Conservation (phyloP, 2,329 filamentous ascomycete genomes). For the Nothomitra cinnamomea region DNA sequence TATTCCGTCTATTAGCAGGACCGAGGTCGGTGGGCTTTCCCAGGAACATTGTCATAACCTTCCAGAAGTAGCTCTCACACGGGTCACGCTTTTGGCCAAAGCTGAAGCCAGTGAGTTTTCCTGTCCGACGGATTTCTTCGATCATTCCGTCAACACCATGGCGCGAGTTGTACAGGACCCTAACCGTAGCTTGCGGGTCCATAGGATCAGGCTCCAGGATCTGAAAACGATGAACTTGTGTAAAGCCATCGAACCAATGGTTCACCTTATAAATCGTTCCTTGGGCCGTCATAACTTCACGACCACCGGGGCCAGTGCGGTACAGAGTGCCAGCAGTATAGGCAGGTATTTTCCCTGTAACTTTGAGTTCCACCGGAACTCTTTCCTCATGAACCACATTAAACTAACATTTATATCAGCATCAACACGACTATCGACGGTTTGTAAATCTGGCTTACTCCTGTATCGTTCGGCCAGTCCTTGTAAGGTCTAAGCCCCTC, state of each 20-base stretch:
- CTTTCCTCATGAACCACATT: conserved; percentile 20
- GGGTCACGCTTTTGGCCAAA: conserved; percentile 61
- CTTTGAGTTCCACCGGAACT: conserved; percentile 18
- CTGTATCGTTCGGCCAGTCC: conserved; percentile 6
- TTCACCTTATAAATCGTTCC: conserved; percentile 20
- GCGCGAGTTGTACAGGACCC: conserved; percentile 55
- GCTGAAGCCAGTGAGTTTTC: conserved; percentile 36
- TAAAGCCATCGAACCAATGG: conserved; percentile 30
- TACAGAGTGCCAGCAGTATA: conserved; percentile 25
- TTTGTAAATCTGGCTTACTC: neutral
- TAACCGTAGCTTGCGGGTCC: conserved; percentile 7
- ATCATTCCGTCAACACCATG: conserved; percentile 48
- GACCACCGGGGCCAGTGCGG: conserved; percentile 24
- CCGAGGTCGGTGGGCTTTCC: conserved; percentile 12
- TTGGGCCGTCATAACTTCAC: conserved; percentile 20
- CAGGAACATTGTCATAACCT: conserved; percentile 46
- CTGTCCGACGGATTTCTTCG: conserved; percentile 41
- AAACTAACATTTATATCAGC: conserved; percentile 14
- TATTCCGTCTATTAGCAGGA: conserved; percentile 28
- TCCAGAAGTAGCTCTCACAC: conserved; percentile 55
- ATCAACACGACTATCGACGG: neutral
- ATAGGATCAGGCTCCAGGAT: conserved; percentile 13
- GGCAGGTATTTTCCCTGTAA: conserved; percentile 22
- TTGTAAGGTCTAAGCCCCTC: conserved; percentile 2
- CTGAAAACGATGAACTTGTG: conserved; percentile 25